phyloP scores from a whole-genome alignment of 805 yeast genomes.

The Hanseniaspora thailandica region DNA sequence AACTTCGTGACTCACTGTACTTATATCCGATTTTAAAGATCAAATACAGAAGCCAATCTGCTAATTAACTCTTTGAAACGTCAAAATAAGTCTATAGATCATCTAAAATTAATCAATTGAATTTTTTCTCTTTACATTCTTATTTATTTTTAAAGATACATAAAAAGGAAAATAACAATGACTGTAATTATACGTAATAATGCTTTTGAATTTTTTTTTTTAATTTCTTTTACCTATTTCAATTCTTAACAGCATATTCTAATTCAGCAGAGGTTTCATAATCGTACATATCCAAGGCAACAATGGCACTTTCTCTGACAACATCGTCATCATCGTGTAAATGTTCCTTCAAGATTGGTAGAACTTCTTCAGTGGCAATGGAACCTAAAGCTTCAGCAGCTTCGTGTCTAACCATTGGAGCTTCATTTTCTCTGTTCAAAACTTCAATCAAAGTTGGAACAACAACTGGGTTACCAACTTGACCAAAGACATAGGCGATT shows the following conservation, averaged over 20 bases:
- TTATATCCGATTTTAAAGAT: too few relatives aligned
- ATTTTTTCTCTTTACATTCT: too few relatives aligned
- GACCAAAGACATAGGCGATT: conserved; percentile 97
- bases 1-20: too few relatives aligned
- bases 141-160: background rate
- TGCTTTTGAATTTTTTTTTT: background rate
- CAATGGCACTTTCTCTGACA: conserved; percentile 92
- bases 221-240: background rate
- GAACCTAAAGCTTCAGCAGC: conserved; percentile 98
- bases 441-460: conserved; percentile 81
- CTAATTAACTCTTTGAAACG: too few relatives aligned
- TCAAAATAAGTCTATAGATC: too few relatives aligned
- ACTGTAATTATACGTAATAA: background rate
- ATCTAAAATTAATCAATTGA: too few relatives aligned
- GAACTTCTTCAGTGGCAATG: conserved; percentile 89
- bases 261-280: conserved; percentile 76
- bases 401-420: conserved; percentile 98
- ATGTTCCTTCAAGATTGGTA: conserved; percentile 73
- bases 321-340: conserved; percentile 74
- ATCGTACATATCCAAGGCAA: conserved; percentile 96
- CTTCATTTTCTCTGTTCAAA: conserved; percentile 64
- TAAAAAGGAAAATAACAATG: background rate
- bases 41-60: too few relatives aligned
- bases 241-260: conserved; percentile 44
- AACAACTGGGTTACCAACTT: conserved; percentile 82